Evolutionary conservation across 2,329 filamentous ascomycete species (phyloP).

Genomic region (Aspergillus novoparasiticus): DNA sequence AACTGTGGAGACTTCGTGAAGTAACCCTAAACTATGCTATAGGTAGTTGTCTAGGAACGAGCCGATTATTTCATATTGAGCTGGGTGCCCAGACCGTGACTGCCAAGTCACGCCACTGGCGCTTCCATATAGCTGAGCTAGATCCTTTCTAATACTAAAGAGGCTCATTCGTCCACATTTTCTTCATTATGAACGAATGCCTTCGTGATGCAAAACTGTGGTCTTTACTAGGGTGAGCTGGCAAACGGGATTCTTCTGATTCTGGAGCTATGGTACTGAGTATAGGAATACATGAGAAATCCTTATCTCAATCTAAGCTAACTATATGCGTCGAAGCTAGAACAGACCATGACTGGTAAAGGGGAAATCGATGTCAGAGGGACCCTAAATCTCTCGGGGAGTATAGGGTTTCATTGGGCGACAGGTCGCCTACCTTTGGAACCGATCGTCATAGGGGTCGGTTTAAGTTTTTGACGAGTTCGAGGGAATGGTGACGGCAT

Average conservation of each 20-base stretch:
- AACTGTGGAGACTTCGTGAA: background rate
- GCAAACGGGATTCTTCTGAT: conserved; percentile 1
- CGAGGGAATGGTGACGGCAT: conserved; percentile 20
- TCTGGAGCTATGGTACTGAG: too few species aligned
- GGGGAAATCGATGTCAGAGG: background rate
- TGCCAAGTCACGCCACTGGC: conserved; percentile 1
- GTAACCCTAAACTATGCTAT: background rate
- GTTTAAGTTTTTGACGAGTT: background rate
- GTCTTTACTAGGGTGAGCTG: background rate
- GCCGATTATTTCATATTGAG: background rate
- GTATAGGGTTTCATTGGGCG: conserved; percentile 1
- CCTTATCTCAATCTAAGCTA: background rate
- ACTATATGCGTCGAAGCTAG: conserved; percentile 6
- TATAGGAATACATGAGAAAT: background rate
- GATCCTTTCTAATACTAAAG: background rate
- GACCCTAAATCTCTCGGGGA: background rate
- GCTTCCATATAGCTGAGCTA: background rate
- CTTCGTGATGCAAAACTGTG: background rate
- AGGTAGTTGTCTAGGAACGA: background rate
- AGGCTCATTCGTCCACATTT: background rate
- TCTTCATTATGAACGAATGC: background rate
- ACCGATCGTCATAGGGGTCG: conserved; percentile 1
- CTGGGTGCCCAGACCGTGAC: background rate
- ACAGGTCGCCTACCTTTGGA: background rate
- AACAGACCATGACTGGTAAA: background rate